phyloP scores from a whole-genome alignment of 305 asterid species.

The Solanum hybrid region DNA sequence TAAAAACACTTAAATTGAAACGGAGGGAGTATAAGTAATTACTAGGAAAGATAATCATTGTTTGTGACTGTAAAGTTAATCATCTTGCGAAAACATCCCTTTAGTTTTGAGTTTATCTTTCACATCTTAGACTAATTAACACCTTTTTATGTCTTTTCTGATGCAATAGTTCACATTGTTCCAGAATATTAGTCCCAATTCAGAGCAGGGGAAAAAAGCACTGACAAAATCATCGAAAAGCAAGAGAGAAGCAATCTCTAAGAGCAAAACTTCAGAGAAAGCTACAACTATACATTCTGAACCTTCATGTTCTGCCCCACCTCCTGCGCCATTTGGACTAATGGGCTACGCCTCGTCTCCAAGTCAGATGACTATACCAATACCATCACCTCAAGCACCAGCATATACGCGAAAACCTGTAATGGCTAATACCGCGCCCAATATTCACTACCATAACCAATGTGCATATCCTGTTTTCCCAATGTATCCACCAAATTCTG shows the following conservation, averaged over 20 bases:
- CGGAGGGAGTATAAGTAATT: neutral
- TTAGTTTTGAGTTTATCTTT: neutral
- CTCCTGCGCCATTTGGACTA: neutral
- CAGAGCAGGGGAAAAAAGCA: neutral
- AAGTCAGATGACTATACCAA: neutral
- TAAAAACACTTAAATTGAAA: neutral
- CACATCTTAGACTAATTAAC: neutral
- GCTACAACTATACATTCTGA: neutral
- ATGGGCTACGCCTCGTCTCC: slow-evolving; percentile 4
- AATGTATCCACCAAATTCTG: slow-evolving; percentile 1
- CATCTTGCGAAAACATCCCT: neutral
- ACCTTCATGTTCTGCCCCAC: neutral
- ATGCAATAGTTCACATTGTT: neutral
- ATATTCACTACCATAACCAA: neutral
- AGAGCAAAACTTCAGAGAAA: neutral
- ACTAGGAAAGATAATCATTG: neutral
- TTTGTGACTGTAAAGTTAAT: neutral
- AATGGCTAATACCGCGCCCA: neutral
- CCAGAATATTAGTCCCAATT: slow-evolving; percentile 2
- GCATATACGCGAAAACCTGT: neutral
- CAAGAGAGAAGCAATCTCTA: neutral
- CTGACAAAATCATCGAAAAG: neutral
- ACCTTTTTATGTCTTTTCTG: neutral
- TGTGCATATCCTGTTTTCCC: slow-evolving; percentile 13
- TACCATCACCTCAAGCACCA: slow-evolving; percentile 1